Evolutionary conservation across 2,329 filamentous ascomycete species (phyloP), one percentile per base, ranked within the genome.

Genomic region (Ascocoryne sarcoides): DNA sequence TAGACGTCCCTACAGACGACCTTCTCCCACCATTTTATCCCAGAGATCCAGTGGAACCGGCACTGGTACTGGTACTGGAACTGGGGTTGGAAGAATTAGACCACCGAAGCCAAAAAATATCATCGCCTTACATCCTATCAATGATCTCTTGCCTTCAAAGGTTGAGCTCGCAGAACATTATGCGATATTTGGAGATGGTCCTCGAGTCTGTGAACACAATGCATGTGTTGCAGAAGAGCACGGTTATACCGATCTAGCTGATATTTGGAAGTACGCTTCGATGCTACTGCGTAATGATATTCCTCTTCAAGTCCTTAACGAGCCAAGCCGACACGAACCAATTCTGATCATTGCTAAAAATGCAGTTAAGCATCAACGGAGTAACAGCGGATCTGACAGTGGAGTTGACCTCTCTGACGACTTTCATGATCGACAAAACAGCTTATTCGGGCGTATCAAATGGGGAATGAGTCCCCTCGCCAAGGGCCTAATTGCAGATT

Each of bases 151-250:
- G n/a, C 89, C 89, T 0, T 83, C 85, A 2, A 92, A 88, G 59
- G 73, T 73, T 44, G 71, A 78, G 40, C 73, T 95, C 46, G 92
- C 88, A 2, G 68, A 77, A 42, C 76, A 84, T 49, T 98, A 96
- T 61, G 74, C 73, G 17, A 83, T 95, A 10, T 89, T 92, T 58
- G 88, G 88, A 3, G 79, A 88, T 45, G 82, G 84, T 1, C 75
- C 79, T n/a, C 75, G 82, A 28, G 78, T 95, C 3, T 96, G 90
- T 61, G 70, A 75, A 32, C 82, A 93, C 54, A 98, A 98, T 60
- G 85, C 88, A 7, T 64, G 65, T 1, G 78, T 93, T 33, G 89
- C 90, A 7, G 71, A 78, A 50, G 79, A 76, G 47, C 72, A 82
- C 50, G 84, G 82, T 4, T 74, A 77, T 47, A 60, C 69, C 10